Percentiles rank a stretch among this genome's conserved stretches.
Evolutionary conservation across 257 asterid species (phyloP).

Genomic region (Rubia yunnanensis): DNA sequence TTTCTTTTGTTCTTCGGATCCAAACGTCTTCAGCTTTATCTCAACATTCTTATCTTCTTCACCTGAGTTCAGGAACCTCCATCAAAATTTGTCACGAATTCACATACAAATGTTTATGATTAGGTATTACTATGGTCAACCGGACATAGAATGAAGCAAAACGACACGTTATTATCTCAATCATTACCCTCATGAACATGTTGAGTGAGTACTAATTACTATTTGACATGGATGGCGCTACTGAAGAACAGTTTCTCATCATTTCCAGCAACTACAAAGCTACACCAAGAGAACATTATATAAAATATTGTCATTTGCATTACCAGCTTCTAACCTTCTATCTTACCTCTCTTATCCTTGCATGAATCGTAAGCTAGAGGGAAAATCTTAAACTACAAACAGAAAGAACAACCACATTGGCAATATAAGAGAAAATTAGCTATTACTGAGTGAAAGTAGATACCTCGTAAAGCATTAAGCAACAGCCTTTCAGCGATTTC

Average conservation of each 20-base stretch:
- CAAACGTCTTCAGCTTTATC: conserved; percentile 58
- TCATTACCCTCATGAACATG: not conserved
- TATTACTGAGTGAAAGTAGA: not conserved
- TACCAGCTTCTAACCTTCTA: not conserved
- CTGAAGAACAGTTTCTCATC: not conserved
- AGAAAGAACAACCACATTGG: not conserved
- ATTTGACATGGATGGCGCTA: not conserved
- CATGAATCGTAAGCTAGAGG: not conserved
- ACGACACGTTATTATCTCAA: not conserved
- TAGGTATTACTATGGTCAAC: not conserved
- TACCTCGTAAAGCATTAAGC: conserved; percentile 60
- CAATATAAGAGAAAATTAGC: not conserved
- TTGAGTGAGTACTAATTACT: not conserved
- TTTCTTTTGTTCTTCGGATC: conserved; percentile 34
- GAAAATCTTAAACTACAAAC: not conserved
- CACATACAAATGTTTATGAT: not conserved
- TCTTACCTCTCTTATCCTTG: not conserved
- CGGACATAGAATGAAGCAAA: not conserved
- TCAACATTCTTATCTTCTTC: conserved; percentile 77
- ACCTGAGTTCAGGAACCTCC: conserved; percentile 34
- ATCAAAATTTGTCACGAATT: not conserved
- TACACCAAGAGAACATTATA: not conserved
- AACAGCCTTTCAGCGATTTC: conserved; percentile 51
- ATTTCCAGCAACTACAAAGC: not conserved
- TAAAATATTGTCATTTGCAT: not conserved